Base-by-base conservation (phyloP, 768 basidiomycete species). In the Ramaria rubella region DNA sequence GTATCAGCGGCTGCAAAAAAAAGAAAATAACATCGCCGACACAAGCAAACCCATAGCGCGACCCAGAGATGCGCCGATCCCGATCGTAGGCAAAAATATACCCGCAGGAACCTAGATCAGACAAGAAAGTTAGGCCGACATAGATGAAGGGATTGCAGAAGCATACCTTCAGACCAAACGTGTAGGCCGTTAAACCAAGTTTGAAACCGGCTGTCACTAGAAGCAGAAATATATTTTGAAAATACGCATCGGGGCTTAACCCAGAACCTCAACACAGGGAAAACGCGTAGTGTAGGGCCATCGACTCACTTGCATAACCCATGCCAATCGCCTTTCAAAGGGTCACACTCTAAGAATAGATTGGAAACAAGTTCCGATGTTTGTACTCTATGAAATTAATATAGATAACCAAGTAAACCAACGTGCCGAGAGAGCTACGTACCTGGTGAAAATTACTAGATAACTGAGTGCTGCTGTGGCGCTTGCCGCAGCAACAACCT, bases 341-440 rank as follows among this genome's bases (percentile, higher is more conserved):
- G 70, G 64, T 86, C 83, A 64, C 92, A 94, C 69, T 93, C 90
- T 61, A 85, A 82, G 68, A 93, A 87, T 12, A 93, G 78, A 62
- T 86, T 87, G 9, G 87, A 81, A 6, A 94, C 91, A 21, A 93
- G 75, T 65, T 92, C 89, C 0, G 89, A 90, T 1, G 85, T 75
- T 65, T 85, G 86, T 5, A 83, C 86, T 46, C 86, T 83, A 46
- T 11, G 15, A 55, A 2, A 26, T 33, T 27, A 9, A 36, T 45
- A 43, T 11, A 14, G n/a, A 48, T 48, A 26, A 48, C n/a, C 27
- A 27, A 6, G 1, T 21, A 38, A 9, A 60, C 63, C 58, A 65
- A 80, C 81, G 81, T 75, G 34, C 84, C 76, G 64, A 86, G 29
- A 48, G 8, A 40, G 24, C 44, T 3, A 30, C 38, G 26, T 56